These are phyloP conservation scores for Oligophagozyma castellii DNA, from an alignment of 1,139 yeast species.

Conservation along the genomic window DNA sequence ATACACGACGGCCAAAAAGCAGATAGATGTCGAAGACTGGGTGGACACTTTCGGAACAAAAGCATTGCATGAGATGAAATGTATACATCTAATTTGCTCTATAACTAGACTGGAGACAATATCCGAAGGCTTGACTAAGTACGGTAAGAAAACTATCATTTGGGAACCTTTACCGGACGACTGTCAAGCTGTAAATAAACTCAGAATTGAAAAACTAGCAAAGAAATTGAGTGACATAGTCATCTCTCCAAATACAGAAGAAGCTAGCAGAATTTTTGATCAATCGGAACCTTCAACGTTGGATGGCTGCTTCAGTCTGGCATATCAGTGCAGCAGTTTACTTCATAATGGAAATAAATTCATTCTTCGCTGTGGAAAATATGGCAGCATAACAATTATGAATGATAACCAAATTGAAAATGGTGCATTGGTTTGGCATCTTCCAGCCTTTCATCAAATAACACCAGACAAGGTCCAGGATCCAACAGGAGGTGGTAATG, in stretches of 20 bases:
- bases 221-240: constrained; percentile 34
- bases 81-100: constrained; percentile 61
- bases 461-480: constrained; percentile 43
- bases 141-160: constrained; percentile 29
- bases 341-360: constrained; percentile 25
- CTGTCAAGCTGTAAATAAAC: constrained; percentile 40
- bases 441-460: constrained; percentile 58
- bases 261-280: constrained; percentile 51
- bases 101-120: constrained; percentile 44
- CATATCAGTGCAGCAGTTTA: constrained; percentile 27
- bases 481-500: constrained; percentile 92
- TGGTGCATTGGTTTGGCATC: constrained; percentile 26
- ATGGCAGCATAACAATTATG: constrained; percentile 49
- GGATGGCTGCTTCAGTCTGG: constrained; percentile 31
- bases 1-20: constrained; percentile 47
- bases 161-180: constrained; percentile 86
- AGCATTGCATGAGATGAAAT: constrained; percentile 24
- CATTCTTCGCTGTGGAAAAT: constrained; percentile 57
- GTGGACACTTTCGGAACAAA: constrained; percentile 25
- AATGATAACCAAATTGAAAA: constrained; percentile 10
- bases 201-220: constrained; percentile 31
- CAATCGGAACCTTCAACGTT: constrained; percentile 29
- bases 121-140: constrained; percentile 24
- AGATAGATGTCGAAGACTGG: constrained; percentile 50
- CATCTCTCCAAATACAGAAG: constrained; percentile 75